Base-by-base conservation (phyloP, 2,329 filamentous ascomycete species). In the Colletotrichum costaricense region DNA sequence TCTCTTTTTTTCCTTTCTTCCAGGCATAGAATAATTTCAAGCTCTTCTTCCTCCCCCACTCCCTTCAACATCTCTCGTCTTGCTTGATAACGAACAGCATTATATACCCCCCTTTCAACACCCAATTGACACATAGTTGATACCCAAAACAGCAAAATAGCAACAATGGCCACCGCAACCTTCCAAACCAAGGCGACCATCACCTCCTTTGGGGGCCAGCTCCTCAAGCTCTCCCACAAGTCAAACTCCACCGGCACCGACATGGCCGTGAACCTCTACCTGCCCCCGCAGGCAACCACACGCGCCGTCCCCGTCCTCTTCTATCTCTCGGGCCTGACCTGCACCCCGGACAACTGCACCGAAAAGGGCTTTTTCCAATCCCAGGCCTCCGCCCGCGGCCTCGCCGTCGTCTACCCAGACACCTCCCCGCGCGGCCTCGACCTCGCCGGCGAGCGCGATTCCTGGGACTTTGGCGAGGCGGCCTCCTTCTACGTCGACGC, bases 401-500 rank as follows among this genome's bases (percentile, higher is more conserved):
- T 99, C 81, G 97, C 97, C n/a, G 86, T 99, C 70, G 90, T 98
- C 67, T 98, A 95, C 85, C 97, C 97, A 1, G 97, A 99, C 86
- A 99, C 97, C 26, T 97, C 94, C 70, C 97, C 97, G 70, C 91
- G 96, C 69, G 96, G 96, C 2, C 89, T 97, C 60, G 86, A 92
- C 77, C 92, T 97, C 74, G 86, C 92, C 38, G 95, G 94, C 79
- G 95, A 98, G 87, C 92, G 97, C 79, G 96, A 97, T 76, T 83
- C 88, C 62, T 99, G 92, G 83, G 97, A 99, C 84, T 98, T 99
- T 81, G 97, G 97, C 78, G 91, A 91, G 75, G 96, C 94, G 5
- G 97, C 97, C 1, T 94, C 95, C 67, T 99, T 99, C 88, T 99
- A 99, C 87, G 86, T 99, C 77, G 93, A 99, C 82, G 95, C 96